phyloP scores from a whole-genome alignment of 768 basidiomycete genomes.

The Candolleomyces eurysporus region DNA sequence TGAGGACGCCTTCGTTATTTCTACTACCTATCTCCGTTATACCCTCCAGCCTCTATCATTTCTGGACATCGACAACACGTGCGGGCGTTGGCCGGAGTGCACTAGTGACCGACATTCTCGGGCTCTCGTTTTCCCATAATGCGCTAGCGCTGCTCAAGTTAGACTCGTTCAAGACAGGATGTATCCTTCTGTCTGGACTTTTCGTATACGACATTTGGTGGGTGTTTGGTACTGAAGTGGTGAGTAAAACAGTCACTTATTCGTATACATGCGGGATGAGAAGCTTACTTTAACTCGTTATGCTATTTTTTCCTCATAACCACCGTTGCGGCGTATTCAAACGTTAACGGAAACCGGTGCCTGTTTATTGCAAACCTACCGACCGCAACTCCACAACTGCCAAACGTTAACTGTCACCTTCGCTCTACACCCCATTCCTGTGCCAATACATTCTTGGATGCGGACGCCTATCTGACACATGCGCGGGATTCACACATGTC shows the following conservation, averaged over 20 bases:
- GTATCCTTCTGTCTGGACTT: conserved; percentile 76
- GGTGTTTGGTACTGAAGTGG: conserved; percentile 88
- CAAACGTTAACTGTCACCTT: too few relatives aligned
- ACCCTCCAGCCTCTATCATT: conserved; percentile 65
- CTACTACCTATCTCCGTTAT: conserved; percentile 58
- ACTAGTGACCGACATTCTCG: conserved; percentile 71
- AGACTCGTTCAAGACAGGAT: conserved; percentile 88
- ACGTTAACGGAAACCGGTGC: not conserved
- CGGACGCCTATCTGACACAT: not conserved
- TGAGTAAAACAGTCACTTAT: conserved; percentile 33
- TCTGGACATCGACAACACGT: conserved; percentile 17
- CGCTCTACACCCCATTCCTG: not conserved
- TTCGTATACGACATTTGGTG: conserved; percentile 95
- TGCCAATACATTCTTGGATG: not conserved
- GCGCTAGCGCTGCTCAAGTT: conserved; percentile 77
- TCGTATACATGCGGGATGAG: not conserved
- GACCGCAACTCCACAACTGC: too few relatives aligned
- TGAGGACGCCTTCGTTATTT: conserved; percentile 55
- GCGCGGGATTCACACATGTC: not conserved
- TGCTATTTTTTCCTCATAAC: not conserved
- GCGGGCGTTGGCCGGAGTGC: conserved; percentile 45
- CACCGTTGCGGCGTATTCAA: not conserved
- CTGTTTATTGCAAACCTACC: too few relatives aligned
- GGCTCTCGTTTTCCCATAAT: conserved; percentile 79
- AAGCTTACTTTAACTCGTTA: not conserved